A percentile compares a stretch with the other conserved stretches of the same genome.
These are phyloP conservation scores for Apostasia shenzhenica DNA, from an alignment of 106 monocot genomes.

Conservation along the genomic window DNA sequence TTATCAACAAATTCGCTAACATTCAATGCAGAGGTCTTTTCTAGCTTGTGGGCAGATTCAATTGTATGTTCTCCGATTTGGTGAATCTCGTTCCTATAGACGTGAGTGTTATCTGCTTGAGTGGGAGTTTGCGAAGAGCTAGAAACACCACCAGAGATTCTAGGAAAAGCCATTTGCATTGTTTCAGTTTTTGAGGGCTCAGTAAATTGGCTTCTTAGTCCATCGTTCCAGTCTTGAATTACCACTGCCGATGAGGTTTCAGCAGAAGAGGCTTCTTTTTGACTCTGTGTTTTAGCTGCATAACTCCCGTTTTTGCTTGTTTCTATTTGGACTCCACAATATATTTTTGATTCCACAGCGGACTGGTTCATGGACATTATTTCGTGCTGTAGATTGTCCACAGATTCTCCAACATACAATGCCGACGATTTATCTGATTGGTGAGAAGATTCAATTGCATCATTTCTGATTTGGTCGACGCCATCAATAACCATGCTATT, in stretches of 20 bases:
- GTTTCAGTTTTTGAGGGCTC: neutral
- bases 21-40: slow-evolving; percentile 33
- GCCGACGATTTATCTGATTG: slow-evolving; percentile 19
- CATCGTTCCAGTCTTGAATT: slow-evolving; percentile 9
- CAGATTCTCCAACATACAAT: slow-evolving; percentile 22
- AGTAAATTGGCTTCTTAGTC: neutral
- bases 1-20: slow-evolving; percentile 33
- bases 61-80: slow-evolving; percentile 12
- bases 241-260: neutral
- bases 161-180: slow-evolving; percentile 1
- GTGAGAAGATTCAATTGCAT: slow-evolving; percentile 11
- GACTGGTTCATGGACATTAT: slow-evolving; percentile 1
- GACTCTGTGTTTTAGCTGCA: neutral
- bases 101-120: too few relatives aligned
- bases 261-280: slow-evolving; percentile 4
- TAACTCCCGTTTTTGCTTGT: too few relatives aligned
- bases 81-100: neutral
- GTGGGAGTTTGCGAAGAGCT: neutral
- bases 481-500: neutral
- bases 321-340: neutral
- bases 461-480: neutral
- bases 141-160: slow-evolving; percentile 14
- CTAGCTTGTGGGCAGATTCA: slow-evolving; percentile 31
- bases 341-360: neutral
- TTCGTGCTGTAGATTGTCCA: slow-evolving; percentile 22